Evolutionary conservation across 2,329 filamentous ascomycete genomes (phyloP).

Genomic region (Keithomyces neogunnii): DNA sequence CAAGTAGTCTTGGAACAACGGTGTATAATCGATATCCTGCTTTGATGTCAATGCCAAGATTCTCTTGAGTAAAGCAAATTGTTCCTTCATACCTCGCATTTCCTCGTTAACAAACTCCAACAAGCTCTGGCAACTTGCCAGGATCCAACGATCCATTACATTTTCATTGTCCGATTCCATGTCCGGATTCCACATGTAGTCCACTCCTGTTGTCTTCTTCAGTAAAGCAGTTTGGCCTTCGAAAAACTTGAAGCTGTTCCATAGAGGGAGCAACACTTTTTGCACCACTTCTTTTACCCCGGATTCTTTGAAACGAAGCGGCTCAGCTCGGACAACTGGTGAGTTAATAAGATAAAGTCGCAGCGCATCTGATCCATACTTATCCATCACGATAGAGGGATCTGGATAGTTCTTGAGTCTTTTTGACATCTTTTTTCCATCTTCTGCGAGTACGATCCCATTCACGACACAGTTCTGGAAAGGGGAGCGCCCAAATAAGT

Average conservation of each 20-base stretch:
- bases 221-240: constrained; percentile 77
- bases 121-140: constrained; percentile 85
- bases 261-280: constrained; percentile 81
- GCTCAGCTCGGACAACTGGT: constrained; percentile 85
- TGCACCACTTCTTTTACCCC: constrained; percentile 94
- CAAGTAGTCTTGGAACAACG: constrained; percentile 76
- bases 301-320: constrained; percentile 80
- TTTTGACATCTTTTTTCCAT: constrained; percentile 99
- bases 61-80: neutral
- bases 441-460: constrained; percentile 85
- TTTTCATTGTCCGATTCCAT: constrained; percentile 73
- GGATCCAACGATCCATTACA: constrained; percentile 93
- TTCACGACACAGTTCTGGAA: constrained; percentile 98
- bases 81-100: constrained; percentile 59
- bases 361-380: constrained; percentile 86
- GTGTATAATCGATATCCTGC: constrained; percentile 73
- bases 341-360: constrained; percentile 96
- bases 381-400: constrained; percentile 71
- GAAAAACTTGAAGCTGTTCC: constrained; percentile 98
- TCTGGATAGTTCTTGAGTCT: constrained; percentile 94
- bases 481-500: constrained; percentile 75
- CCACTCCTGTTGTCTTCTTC: constrained; percentile 73
- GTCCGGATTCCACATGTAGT: constrained; percentile 71
- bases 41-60: neutral
- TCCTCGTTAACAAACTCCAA: constrained; percentile 88